Evolutionary conservation across 2,329 filamentous ascomycete species (phyloP).

Genomic region (Ceratocystis papillata): DNA sequence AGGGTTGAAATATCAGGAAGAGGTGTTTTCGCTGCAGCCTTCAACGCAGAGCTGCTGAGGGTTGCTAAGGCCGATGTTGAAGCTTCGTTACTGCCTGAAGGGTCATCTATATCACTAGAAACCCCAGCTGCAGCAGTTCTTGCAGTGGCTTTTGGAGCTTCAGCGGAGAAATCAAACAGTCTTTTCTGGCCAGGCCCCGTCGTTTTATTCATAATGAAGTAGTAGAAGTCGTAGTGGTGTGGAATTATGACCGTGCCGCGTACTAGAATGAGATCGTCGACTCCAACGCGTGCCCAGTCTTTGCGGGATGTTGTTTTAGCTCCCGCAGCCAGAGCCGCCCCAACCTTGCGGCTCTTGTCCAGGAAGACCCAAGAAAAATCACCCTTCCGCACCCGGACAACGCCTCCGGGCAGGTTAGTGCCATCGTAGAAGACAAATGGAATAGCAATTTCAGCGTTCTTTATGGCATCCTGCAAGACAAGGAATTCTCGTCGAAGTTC

Average conservation of each 20-base stretch:
- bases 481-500: slow-evolving; percentile 74
- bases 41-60: slow-evolving; percentile 30
- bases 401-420: slow-evolving; percentile 74
- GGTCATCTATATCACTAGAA: slow-evolving; percentile 10
- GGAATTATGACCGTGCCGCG: slow-evolving; percentile 84
- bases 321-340: slow-evolving; percentile 68
- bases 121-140: background rate
- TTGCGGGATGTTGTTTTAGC: slow-evolving; percentile 53
- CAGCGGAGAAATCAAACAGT: slow-evolving; percentile 64
- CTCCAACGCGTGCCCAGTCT: slow-evolving; percentile 86
- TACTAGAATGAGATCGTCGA: slow-evolving; percentile 92
- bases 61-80: background rate
- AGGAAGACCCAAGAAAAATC: slow-evolving; percentile 89
- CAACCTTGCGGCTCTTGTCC: slow-evolving; percentile 82
- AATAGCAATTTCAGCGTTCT: slow-evolving; percentile 76
- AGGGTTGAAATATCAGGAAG: slow-evolving; percentile 44
- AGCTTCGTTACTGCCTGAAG: slow-evolving; percentile 21
- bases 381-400: slow-evolving; percentile 81
- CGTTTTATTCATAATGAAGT: slow-evolving; percentile 85
- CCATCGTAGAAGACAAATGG: slow-evolving; percentile 98
- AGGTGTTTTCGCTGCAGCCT: slow-evolving; percentile 32
- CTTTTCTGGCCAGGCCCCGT: slow-evolving; percentile 58
- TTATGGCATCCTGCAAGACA: slow-evolving; percentile 71
- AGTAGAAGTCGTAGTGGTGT: slow-evolving; percentile 97
- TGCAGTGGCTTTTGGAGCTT: slow-evolving; percentile 31